Evolutionary conservation across 352 stramenopile genomes (phyloP), one percentile per base, ranked within the genome.

Genomic region (Blastocystis sp.): DNA sequence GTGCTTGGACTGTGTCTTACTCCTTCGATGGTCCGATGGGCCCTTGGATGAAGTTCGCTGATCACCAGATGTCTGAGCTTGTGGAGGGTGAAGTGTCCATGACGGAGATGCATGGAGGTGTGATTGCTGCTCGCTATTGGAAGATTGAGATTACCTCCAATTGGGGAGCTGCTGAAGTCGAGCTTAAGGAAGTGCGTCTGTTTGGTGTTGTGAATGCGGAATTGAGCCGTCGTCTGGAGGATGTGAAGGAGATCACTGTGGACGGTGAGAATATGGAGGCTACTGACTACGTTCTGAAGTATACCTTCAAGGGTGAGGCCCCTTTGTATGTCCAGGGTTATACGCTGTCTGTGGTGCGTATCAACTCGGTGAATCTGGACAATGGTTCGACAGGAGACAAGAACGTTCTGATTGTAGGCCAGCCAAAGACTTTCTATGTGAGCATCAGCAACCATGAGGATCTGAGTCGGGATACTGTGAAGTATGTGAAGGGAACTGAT

Each of bases 101-200:
- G 46, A 16, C 71, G 16, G 49, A 51, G n/a, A 6, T 24, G 54
- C 19, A 83, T 1, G 71, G 71, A 42, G 46, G 46, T 63, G 71
- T 83, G n/a, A 27, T 83, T 14, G 71, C 71, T 42, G 71, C 71
- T n/a, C 71, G 71, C 29, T 83, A 83, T 32, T 83, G 71, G 71
- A 83, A 66, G 49, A 65, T 83, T 35, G 71, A 83, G 71, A 83
- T 83, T 42, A 83, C 71, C 14, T 83, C 71, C 49, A 83, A 83
- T 32, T 83, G 71, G 71, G 71, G 71, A 21, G 71, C 71, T 37
- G 19, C 56, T 27, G 42, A 63, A 49, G 71, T 83, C 14, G 71
- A 83, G 71, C 71, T 83, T n/a, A 57, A 59, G 46, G 71, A 83
- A 49, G 71, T 83, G 46, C 71, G 71, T 43, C 43, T 83, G 46